Evolutionary conservation across 176 grass and related monocot genomes (phyloP).

Genomic region (Eleusine indica): DNA sequence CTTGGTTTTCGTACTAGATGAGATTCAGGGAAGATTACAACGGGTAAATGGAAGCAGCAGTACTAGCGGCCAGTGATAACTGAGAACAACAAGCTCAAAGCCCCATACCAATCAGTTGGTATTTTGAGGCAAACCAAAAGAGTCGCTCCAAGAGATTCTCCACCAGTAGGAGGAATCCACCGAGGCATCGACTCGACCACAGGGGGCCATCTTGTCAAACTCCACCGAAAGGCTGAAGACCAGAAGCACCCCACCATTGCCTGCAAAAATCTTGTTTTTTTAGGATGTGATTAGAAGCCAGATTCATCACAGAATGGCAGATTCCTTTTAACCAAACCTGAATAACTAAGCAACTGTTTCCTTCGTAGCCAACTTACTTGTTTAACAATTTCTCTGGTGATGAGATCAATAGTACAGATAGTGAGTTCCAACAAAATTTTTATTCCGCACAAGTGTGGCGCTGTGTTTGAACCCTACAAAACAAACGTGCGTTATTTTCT

Average conservation of each 20-base stretch:
- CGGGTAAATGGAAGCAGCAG: slow-evolving; percentile 1
- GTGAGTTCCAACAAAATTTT: too few species aligned
- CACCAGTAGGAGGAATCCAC: slow-evolving; percentile 44
- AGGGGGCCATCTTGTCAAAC: slow-evolving; percentile 49
- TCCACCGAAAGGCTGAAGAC: slow-evolving; percentile 24
- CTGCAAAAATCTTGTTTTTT: background rate
- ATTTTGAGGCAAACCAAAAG: slow-evolving; percentile 33
- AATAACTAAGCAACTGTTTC: background rate
- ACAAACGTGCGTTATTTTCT: too few species aligned
- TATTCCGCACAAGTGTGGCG: too few species aligned
- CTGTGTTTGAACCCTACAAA: too few species aligned
- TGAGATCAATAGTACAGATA: background rate
- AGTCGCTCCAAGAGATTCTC: slow-evolving; percentile 55
- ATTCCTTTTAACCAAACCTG: background rate
- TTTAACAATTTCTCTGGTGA: too few species aligned
- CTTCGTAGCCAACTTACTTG: background rate
- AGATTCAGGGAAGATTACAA: slow-evolving; percentile 24
- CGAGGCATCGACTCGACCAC: slow-evolving; percentile 25
- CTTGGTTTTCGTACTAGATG: background rate
- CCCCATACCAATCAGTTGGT: slow-evolving; percentile 23
- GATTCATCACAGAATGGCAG: background rate
- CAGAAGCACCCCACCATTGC: background rate
- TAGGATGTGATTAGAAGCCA: background rate
- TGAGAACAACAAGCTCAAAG: slow-evolving; percentile 8
- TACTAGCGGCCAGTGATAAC: background rate